Evolutionary conservation across 179 eudicot genomes (phyloP).

Genomic region (Beta macrorhiza): DNA sequence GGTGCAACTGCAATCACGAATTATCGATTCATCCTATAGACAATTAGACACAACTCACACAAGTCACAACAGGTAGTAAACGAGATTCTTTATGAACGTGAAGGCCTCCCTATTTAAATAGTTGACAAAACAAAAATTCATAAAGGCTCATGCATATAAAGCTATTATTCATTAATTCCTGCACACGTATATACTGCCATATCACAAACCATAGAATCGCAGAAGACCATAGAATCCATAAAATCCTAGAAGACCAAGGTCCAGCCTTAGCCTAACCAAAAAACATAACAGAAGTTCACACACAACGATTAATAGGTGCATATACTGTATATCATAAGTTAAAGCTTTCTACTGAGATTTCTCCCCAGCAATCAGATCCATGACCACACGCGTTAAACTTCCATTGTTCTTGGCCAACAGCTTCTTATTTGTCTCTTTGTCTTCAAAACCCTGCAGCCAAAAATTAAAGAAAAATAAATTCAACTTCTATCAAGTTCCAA

Average conservation of each 20-base stretch:
- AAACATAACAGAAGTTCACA: neutral
- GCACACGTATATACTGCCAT: neutral
- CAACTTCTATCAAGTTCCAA: neutral
- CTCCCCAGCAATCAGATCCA: constrained; percentile 70
- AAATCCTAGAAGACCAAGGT: constrained; percentile 1
- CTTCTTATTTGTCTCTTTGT: constrained; percentile 50
- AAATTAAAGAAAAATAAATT: neutral
- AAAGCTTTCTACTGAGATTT: neutral
- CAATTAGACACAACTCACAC: too few relatives aligned
- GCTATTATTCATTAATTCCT: neutral
- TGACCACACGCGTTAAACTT: constrained; percentile 64
- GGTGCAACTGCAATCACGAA: too few relatives aligned
- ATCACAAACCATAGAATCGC: constrained; percentile 8
- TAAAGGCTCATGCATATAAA: neutral
- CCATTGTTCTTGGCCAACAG: constrained; percentile 75
- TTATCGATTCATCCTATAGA: too few relatives aligned
- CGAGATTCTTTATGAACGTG: neutral
- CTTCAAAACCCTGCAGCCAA: constrained; percentile 53
- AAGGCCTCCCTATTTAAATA: neutral
- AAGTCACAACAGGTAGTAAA: neutral
- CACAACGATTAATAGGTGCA: neutral
- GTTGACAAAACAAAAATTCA: neutral
- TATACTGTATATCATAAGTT: too few relatives aligned
- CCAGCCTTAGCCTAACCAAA: neutral
- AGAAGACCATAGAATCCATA: constrained; percentile 6